These are phyloP conservation scores for Parietaria judaica DNA, from an alignment of 306 rosid species.

Conservation along the genomic window DNA sequence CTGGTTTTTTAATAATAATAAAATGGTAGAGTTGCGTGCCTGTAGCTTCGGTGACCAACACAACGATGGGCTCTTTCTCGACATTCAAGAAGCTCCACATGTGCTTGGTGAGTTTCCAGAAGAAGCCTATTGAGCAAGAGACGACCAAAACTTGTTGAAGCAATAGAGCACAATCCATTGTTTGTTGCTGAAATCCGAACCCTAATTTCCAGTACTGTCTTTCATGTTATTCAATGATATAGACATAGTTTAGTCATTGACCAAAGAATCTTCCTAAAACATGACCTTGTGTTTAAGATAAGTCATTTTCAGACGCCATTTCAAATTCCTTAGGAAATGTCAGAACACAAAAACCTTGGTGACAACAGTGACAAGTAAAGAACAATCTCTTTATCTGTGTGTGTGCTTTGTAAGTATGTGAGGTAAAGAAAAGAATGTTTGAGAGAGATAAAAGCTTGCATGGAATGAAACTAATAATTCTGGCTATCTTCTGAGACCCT, in stretches of 20 bases:
- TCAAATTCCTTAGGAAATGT: conserved; percentile 37
- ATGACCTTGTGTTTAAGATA: conserved; percentile 15
- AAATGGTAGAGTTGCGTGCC: conserved; percentile 35
- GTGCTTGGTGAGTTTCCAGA: conserved; percentile 55
- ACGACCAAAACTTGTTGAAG: conserved; percentile 40
- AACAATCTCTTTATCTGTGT: conserved; percentile 1
- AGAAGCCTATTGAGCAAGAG: conserved; percentile 36
- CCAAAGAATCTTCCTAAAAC: conserved; percentile 24
- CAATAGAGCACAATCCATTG: conserved; percentile 24
- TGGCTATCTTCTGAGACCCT: too few species aligned
- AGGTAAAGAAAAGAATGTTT: background rate
- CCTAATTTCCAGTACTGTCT: conserved; percentile 8
- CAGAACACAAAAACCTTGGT: conserved; percentile 11
- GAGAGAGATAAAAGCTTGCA: background rate
- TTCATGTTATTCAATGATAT: background rate
- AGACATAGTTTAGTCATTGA: background rate
- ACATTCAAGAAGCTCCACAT: conserved; percentile 53
- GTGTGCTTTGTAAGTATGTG: conserved; percentile 7
- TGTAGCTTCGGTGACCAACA: conserved; percentile 81
- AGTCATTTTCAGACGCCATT: conserved; percentile 44
- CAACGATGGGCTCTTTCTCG: conserved; percentile 60
- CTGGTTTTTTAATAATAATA: too few species aligned
- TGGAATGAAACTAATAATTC: background rate
- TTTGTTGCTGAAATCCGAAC: conserved; percentile 6
- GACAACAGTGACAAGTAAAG: conserved; percentile 30